Evolutionary conservation across 2,329 filamentous ascomycete species (phyloP).

Genomic region (Cladosporium austrohemisphaericum): DNA sequence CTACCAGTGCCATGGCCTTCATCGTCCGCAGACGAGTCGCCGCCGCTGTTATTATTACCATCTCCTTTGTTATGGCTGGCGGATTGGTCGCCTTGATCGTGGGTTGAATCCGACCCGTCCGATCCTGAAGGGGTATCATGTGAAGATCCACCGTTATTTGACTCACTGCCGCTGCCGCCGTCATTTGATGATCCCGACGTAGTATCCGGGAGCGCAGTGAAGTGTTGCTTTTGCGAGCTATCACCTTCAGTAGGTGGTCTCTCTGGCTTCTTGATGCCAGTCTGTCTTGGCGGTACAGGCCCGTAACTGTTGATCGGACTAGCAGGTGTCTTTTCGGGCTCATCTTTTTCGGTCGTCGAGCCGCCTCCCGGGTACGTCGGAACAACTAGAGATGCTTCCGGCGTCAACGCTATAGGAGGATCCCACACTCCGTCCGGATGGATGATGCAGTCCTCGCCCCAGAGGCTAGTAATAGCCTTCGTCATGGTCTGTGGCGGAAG

Average conservation of each 20-base stretch:
- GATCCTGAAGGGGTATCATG: background rate
- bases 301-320: conserved; percentile 9
- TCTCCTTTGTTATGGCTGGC: too few relatives aligned
- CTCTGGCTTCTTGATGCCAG: conserved; percentile 1
- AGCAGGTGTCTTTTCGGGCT: conserved; percentile 2
- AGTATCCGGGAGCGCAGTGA: conserved; percentile 10
- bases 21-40: too few relatives aligned
- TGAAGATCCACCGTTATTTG: too few relatives aligned
- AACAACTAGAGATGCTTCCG: background rate
- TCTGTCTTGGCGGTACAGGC: background rate
- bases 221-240: background rate
- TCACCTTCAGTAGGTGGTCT: background rate
- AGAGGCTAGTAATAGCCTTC: conserved; percentile 12
- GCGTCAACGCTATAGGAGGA: conserved; percentile 20
- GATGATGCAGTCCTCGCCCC: conserved; percentile 18
- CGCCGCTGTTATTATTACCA: too few relatives aligned
- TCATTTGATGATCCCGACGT: too few relatives aligned
- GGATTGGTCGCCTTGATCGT: background rate
- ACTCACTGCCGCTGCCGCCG: too few relatives aligned
- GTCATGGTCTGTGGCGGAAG: conserved; percentile 15
- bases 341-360: background rate
- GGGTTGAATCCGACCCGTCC: background rate
- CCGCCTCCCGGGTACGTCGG: conserved; percentile 1
- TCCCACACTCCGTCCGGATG: conserved; percentile 21
- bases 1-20: too few relatives aligned